These are phyloP conservation scores for Ophiostoma montium DNA, from an alignment of 2,329 filamentous ascomycete species.

Conservation along the genomic window DNA sequence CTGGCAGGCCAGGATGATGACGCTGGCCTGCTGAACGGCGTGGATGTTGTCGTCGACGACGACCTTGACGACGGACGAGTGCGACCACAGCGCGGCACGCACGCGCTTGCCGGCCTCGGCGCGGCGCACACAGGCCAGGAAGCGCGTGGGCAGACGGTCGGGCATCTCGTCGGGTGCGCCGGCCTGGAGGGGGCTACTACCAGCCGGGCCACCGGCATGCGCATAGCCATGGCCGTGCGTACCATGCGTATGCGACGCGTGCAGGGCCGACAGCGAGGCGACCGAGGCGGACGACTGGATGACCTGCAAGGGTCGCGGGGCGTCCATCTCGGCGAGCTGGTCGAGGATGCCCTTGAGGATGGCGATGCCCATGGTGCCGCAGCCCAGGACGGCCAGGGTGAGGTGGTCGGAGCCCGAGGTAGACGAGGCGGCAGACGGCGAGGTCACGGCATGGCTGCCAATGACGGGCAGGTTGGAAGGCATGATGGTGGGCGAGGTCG, in stretches of 20 bases:
- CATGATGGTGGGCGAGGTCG: not conserved
- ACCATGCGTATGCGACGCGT: not conserved
- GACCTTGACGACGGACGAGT: conserved; percentile 48
- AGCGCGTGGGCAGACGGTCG: conserved; percentile 50
- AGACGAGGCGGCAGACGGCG: conserved; percentile 3
- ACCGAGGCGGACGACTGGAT: conserved; percentile 23
- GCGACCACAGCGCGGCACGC: conserved; percentile 47
- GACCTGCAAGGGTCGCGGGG: conserved; percentile 29
- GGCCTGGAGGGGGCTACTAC: conserved; percentile 28
- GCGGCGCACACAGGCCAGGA: conserved; percentile 68
- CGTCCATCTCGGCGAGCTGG: conserved; percentile 44
- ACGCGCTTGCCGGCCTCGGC: conserved; percentile 56
- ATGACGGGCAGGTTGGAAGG: conserved; percentile 1
- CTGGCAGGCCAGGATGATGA: conserved; percentile 70
- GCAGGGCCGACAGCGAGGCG: conserved; percentile 4
- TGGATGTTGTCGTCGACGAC: conserved; percentile 58
- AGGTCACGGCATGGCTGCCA: not conserved
- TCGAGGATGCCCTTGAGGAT: conserved; percentile 69
- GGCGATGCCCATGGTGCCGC: conserved; percentile 74
- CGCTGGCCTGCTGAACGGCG: conserved; percentile 52
- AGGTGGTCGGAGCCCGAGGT: conserved; percentile 22
- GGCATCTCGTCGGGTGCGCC: conserved; percentile 32
- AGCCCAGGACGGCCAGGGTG: conserved; percentile 69
- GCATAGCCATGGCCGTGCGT: too few relatives aligned
- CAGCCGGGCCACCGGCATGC: not conserved